Conservation (phyloP, 2,329 filamentous ascomycete species). For the Ilyonectria destructans region DNA sequence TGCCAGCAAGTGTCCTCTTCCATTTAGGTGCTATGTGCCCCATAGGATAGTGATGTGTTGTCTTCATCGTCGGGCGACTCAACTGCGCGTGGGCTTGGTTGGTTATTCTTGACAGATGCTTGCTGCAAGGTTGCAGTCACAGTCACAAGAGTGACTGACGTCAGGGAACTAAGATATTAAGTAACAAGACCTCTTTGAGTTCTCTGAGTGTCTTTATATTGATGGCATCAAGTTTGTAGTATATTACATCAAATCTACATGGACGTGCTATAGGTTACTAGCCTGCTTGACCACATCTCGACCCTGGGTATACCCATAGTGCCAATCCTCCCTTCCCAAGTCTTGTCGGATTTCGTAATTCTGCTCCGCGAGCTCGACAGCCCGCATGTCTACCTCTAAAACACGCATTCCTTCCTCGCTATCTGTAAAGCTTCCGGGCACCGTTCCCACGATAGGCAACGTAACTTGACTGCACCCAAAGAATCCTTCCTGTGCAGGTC, state of each 20-base stretch:
- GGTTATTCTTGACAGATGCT: too few relatives aligned
- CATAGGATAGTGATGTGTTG: too few relatives aligned
- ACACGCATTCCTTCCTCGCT: conserved; percentile 75
- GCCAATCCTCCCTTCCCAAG: conserved; percentile 72
- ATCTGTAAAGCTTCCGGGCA: conserved; percentile 69
- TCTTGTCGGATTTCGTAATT: conserved; percentile 76
- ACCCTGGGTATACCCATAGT: conserved; percentile 63
- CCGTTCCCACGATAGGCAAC: conserved; percentile 75
- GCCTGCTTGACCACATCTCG: not conserved
- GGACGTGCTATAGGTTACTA: not conserved
- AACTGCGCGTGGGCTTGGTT: too few relatives aligned
- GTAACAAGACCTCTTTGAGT: too few relatives aligned
- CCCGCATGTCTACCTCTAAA: conserved; percentile 76
- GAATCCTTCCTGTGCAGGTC: conserved; percentile 50
- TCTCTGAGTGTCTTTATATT: too few relatives aligned
- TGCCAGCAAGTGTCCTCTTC: not conserved
- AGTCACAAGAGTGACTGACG: too few relatives aligned
- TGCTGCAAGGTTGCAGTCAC: too few relatives aligned
- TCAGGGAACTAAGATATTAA: too few relatives aligned
- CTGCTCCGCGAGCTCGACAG: conserved; percentile 79
- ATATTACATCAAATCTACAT: too few relatives aligned
- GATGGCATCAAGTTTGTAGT: too few relatives aligned
- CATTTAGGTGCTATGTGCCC: too few relatives aligned
- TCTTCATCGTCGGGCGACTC: too few relatives aligned
- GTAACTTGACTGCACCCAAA: conserved; percentile 74